Percentiles rank a stretch among this genome's conserved stretches.
These are phyloP conservation scores for Laguncularia racemosa DNA, from an alignment of 345 rosid genomes.

Conservation along the genomic window DNA sequence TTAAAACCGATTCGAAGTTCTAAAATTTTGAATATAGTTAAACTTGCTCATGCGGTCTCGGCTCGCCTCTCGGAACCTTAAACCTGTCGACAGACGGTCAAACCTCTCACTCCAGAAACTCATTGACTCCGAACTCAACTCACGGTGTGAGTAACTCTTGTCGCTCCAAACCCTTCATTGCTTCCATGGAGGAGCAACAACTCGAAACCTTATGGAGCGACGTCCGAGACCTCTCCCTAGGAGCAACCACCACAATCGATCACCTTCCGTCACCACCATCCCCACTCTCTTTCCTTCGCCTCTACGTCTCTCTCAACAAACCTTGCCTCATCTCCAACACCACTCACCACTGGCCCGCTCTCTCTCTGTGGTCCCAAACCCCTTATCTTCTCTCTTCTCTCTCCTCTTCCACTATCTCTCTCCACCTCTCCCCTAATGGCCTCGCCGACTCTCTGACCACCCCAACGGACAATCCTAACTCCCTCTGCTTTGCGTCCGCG, in stretches of 20 bases:
- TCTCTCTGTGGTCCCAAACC: constrained; percentile 52
- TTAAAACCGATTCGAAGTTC: no score
- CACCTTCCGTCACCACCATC: constrained; percentile 45
- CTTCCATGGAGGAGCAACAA: no score
- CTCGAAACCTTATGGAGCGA: constrained; percentile 53
- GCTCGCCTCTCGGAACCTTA: no score
- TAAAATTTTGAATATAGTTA: no score
- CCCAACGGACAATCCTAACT: constrained; percentile 1
- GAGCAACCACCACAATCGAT: constrained; percentile 28
- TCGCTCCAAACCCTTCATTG: no score
- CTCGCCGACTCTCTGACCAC: constrained; percentile 60
- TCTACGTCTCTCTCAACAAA: constrained; percentile 62
- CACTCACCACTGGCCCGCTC: constrained; percentile 64
- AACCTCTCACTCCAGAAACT: no score
- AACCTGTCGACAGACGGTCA: no score
- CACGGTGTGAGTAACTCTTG: no score
- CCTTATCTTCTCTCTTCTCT: constrained; percentile 45
- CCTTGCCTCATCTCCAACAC: constrained; percentile 78
- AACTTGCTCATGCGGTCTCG: no score
- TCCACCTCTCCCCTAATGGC: constrained; percentile 82
- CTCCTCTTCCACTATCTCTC: constrained; percentile 52
- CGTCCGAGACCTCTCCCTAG: constrained; percentile 56
- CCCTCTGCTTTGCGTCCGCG: constrained; percentile 70
- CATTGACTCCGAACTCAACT: no score
- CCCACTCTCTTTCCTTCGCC: constrained; percentile 57